phyloP scores from a whole-genome alignment of 169 alveolate genomes.

The Neospora caninum region DNA sequence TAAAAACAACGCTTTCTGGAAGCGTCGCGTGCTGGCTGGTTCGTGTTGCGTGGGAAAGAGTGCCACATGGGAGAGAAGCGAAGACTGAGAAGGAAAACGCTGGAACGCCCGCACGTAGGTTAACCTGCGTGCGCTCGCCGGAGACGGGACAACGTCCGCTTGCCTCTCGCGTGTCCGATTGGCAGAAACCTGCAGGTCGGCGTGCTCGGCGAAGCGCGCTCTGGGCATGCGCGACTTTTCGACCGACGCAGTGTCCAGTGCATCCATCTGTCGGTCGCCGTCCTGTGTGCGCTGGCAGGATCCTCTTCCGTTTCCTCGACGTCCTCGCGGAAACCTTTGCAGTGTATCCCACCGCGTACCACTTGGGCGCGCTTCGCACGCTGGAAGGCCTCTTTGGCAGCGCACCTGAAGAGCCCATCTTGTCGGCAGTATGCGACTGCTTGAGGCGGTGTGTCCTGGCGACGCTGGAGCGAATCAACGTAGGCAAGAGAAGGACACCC shows the following conservation, averaged over 20 bases:
- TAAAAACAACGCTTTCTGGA: too few species aligned
- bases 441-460: conserved; percentile 44
- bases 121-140: too few species aligned
- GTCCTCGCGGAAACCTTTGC: conserved; percentile 49
- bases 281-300: conserved; percentile 38
- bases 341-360: conserved; percentile 61
- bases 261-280: neutral
- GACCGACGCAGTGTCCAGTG: neutral
- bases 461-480: conserved; percentile 52
- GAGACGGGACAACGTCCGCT: too few species aligned
- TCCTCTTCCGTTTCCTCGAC: conserved; percentile 51
- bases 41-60: too few species aligned
- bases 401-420: conserved; percentile 46
- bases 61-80: too few species aligned
- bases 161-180: too few species aligned
- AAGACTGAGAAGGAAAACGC: too few species aligned
- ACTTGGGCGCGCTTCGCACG: conserved; percentile 61
- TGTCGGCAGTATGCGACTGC: conserved; percentile 51
- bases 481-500: neutral
- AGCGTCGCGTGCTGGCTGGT: neutral
- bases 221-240: too few species aligned
- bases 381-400: conserved; percentile 55
- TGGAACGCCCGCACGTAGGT: too few species aligned
- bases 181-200: too few species aligned
- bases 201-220: too few species aligned